Conservation (phyloP, 257 asterid species). For the Thymus quinquecostatus region DNA sequence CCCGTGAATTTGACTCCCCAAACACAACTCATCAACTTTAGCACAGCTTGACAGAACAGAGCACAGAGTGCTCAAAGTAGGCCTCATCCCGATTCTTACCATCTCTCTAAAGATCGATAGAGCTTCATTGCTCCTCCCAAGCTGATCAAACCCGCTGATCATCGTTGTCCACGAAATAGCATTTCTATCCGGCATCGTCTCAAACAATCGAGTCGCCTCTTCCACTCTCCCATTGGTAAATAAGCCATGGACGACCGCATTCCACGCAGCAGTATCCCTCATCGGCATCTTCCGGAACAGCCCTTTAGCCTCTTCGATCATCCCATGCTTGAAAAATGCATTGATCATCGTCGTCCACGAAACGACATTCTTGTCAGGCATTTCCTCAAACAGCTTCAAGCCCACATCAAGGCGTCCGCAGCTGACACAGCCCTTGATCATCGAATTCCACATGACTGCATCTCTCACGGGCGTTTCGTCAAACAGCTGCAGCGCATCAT, state of each 20-base stretch:
- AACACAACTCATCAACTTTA: constrained; percentile 34
- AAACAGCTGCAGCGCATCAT: constrained; percentile 73
- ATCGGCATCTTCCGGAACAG: constrained; percentile 68
- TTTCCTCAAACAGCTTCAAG: constrained; percentile 60
- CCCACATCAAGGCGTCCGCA: constrained; percentile 64
- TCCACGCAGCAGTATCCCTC: constrained; percentile 82
- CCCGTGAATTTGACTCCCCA: constrained; percentile 72
- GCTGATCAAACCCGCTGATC: constrained; percentile 80
- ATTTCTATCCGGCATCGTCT: constrained; percentile 60
- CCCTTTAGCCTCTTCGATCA: constrained; percentile 63
- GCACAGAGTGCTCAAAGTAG: constrained; percentile 64
- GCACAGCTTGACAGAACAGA: constrained; percentile 78
- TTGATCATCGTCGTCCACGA: constrained; percentile 82
- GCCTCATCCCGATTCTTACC: constrained; percentile 55
- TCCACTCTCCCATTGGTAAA: constrained; percentile 61
- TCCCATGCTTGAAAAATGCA: constrained; percentile 62
- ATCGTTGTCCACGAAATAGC: constrained; percentile 82
- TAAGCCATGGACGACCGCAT: constrained; percentile 74
- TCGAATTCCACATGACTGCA: constrained; percentile 66
- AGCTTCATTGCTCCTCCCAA: constrained; percentile 70
- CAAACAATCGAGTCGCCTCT: constrained; percentile 61
- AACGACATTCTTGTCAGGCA: constrained; percentile 70
- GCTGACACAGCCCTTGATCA: constrained; percentile 77
- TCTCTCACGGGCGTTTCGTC: constrained; percentile 74
- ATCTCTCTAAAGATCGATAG: constrained; percentile 50